Conservation (phyloP, 2,329 filamentous ascomycete species). For the Botryotinia convoluta region DNA sequence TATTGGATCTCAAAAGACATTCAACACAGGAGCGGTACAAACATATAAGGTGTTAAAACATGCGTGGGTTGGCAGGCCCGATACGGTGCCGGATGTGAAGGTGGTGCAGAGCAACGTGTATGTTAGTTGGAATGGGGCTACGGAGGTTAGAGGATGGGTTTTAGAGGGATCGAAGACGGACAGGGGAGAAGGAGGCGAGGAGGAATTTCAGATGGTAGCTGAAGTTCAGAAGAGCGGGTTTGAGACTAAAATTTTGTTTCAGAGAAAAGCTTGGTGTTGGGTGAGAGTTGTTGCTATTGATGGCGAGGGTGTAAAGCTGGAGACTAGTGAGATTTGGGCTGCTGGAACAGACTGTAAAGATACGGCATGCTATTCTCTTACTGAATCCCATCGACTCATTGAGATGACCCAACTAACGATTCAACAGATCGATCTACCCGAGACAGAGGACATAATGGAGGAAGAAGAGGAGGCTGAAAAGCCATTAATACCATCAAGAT, state of each 20-base stretch:
- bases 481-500: neutral
- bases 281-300: neutral
- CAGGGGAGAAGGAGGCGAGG: neutral
- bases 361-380: neutral
- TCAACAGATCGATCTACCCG: neutral
- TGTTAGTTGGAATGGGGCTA: constrained; percentile 11
- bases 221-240: neutral
- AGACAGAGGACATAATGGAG: neutral
- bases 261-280: constrained; percentile 1
- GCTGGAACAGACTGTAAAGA: neutral
- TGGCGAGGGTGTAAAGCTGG: neutral
- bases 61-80: neutral
- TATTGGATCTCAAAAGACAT: neutral
- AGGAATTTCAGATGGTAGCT: neutral
- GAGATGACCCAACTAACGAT: neutral
- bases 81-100: neutral
- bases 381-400: neutral
- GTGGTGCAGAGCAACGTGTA: neutral
- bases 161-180: neutral
- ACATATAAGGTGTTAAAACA: constrained; percentile 8
- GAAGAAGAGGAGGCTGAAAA: neutral
- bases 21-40: constrained; percentile 6
- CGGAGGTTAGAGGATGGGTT: neutral
- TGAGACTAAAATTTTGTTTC: neutral
- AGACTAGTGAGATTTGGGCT: neutral